phyloP scores from a whole-genome alignment of 2,329 filamentous ascomycete genomes.

The Daldinia sp. region DNA sequence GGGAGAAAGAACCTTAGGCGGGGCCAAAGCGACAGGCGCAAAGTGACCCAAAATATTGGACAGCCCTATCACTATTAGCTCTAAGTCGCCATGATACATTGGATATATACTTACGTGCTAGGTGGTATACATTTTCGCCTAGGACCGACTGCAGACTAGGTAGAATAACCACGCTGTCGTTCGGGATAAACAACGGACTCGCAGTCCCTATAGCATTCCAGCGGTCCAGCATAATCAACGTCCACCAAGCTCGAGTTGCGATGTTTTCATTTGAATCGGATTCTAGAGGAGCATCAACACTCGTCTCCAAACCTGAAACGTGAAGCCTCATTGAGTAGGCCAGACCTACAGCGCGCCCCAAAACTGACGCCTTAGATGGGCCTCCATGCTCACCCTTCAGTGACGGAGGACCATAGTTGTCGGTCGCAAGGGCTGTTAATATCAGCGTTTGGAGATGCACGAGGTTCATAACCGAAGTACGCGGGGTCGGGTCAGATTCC shows the following conservation, averaged over 20 bases:
- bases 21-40: constrained; percentile 55
- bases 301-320: constrained; percentile 48
- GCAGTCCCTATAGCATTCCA: constrained; percentile 76
- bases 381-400: constrained; percentile 53
- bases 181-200: constrained; percentile 68
- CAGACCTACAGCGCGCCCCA: constrained; percentile 71
- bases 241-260: constrained; percentile 74
- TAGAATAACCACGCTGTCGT: constrained; percentile 66
- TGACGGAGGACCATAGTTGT: constrained; percentile 60
- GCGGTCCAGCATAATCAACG: constrained; percentile 73
- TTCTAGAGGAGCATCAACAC: constrained; percentile 57
- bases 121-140: constrained; percentile 69
- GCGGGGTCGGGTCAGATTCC: constrained; percentile 54
- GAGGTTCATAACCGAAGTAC: constrained; percentile 54
- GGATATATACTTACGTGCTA: constrained; percentile 64
- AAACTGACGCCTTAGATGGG: constrained; percentile 61
- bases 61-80: constrained; percentile 53
- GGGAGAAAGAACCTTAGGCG: constrained; percentile 54
- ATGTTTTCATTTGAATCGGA: constrained; percentile 69
- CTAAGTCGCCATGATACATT: too few species aligned
- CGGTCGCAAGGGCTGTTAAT: constrained; percentile 71
- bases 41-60: constrained; percentile 66
- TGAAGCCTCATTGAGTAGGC: constrained; percentile 73
- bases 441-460: constrained; percentile 73
- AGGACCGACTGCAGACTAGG: constrained; percentile 67